These are phyloP conservation scores for Dendrothele bispora DNA, from an alignment of 768 basidiomycete genomes.

Conservation along the genomic window DNA sequence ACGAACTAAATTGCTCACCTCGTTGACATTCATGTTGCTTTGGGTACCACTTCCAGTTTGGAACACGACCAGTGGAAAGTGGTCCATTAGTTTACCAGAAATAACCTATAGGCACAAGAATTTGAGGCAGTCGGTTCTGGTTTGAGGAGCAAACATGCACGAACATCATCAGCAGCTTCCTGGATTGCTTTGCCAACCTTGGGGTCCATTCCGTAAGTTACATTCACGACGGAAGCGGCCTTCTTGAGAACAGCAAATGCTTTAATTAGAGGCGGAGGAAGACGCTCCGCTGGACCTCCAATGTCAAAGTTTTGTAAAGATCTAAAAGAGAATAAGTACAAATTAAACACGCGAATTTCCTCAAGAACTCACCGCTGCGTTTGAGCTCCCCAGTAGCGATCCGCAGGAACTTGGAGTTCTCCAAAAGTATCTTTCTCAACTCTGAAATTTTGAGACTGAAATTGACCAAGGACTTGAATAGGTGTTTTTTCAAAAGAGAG, in stretches of 20 bases:
- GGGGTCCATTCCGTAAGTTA: constrained; percentile 85
- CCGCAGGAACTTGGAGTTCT: constrained; percentile 83
- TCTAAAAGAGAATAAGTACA: constrained; percentile 33
- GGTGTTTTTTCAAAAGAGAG: no score
- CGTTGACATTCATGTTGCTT: constrained; percentile 99
- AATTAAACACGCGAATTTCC: not conserved
- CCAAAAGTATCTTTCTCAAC: constrained; percentile 95
- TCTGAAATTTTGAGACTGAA: constrained; percentile 56
- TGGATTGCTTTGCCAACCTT: constrained; percentile 88
- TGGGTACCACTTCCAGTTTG: constrained; percentile 99
- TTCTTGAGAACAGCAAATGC: constrained; percentile 98
- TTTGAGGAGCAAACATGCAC: constrained; percentile 16
- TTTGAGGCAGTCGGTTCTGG: constrained; percentile 5
- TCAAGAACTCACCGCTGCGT: constrained; percentile 75
- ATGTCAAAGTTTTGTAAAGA: constrained; percentile 99
- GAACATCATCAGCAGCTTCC: constrained; percentile 89
- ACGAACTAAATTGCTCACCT: constrained; percentile 45
- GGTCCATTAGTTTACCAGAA: constrained; percentile 88
- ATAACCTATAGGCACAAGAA: constrained; percentile 72
- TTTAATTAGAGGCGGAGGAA: constrained; percentile 92
- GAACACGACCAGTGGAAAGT: constrained; percentile 98
- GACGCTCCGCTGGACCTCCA: constrained; percentile 91
- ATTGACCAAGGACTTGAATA: no score
- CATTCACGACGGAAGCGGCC: constrained; percentile 90
- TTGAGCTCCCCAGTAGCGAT: constrained; percentile 98